Base-by-base conservation (phyloP, 345 rosid genomes). In the Raphanus raphanistrum region DNA sequence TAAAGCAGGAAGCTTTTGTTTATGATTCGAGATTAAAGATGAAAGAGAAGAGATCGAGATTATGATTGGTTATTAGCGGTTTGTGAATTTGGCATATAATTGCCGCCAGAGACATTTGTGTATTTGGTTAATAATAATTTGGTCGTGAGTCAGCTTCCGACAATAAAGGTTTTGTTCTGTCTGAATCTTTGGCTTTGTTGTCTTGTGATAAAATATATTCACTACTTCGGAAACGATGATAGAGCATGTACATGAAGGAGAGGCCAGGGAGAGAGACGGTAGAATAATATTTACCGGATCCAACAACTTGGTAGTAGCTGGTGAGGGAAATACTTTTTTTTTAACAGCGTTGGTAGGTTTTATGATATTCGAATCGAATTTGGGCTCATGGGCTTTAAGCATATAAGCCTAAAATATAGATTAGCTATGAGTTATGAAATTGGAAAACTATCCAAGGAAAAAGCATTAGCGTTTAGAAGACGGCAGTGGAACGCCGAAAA, bases 91-190 rank as follows among this genome's bases (percentile, higher is more conserved):
- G 64, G 76, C 36, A 36, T 29, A 55, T 0, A 54, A 63, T 70
- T 55, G 60, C 71, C 71, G 80, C 66, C 71, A 41, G 61, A 55
- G 36, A 55, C 76, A 31, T 71, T 65, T 27, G 15, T n/a, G 29
- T 45, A 12, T 10, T 43, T 11, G 50, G 50, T 43, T 43, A 43
- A 43, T 43, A 43, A 11, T 58, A 10, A n/a, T 33, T 11, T 66
- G 27, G 55, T 48, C 58, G 70, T 77, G 80, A 35, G 50, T 70
- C 71, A 77, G 80, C 71, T 77, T 70, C 71, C 50, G 76, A 63
- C 71, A 45, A 45, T n/a, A 54, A 54, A 63, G 70, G 65, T 28
- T 26, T 1, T 36, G 55, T 48, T 48, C 17, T n/a, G 55, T 48
- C 55, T 48, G 55, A 36, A n/a, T n/a, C 17, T 16, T 62, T 76